phyloP scores from a whole-genome alignment of 1,139 yeast species.

The Blastobotrys serpentis region DNA sequence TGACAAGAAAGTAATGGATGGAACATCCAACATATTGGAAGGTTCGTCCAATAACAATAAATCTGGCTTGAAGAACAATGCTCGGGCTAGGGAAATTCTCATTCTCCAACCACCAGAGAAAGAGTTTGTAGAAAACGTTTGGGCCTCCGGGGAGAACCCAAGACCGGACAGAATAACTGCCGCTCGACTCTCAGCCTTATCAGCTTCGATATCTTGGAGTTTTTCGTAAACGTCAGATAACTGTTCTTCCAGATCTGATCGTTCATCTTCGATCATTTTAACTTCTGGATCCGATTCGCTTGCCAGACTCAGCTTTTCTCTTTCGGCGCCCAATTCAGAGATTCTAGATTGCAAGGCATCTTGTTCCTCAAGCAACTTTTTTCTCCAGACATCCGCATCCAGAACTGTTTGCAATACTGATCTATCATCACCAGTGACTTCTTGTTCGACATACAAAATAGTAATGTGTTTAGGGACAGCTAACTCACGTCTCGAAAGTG shows the following conservation, averaged over 20 bases:
- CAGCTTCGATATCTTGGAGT: conserved; percentile 89
- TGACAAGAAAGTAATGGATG: conserved; percentile 91
- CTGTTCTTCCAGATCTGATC: conserved; percentile 78
- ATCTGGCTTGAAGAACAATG: conserved; percentile 95
- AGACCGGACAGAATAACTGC: conserved; percentile 91
- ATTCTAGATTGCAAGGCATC: conserved; percentile 69
- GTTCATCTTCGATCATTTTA: conserved; percentile 80
- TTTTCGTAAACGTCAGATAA: conserved; percentile 78
- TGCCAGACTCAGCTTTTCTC: conserved; percentile 51
- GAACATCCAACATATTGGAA: conserved; percentile 99
- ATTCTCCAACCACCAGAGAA: conserved; percentile 99
- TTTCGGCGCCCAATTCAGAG: conserved; percentile 66
- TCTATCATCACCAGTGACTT: conserved; percentile 88
- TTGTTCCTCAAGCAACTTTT: conserved; percentile 78
- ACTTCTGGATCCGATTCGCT: conserved; percentile 79
- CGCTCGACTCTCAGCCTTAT: conserved; percentile 96
- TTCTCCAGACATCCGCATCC: conserved; percentile 99
- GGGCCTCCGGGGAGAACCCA: conserved; percentile 90
- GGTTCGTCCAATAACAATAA: conserved; percentile 93
- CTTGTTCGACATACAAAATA: conserved; percentile 96
- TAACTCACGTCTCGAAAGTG: conserved; percentile 89
- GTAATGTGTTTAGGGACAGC: conserved; percentile 93
- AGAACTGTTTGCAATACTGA: conserved; percentile 87
- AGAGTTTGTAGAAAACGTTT: conserved; percentile 74
- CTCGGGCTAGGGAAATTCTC: conserved; percentile 98